phyloP scores from a whole-genome alignment of 345 rosid genomes.

The Limnanthes douglasii region DNA sequence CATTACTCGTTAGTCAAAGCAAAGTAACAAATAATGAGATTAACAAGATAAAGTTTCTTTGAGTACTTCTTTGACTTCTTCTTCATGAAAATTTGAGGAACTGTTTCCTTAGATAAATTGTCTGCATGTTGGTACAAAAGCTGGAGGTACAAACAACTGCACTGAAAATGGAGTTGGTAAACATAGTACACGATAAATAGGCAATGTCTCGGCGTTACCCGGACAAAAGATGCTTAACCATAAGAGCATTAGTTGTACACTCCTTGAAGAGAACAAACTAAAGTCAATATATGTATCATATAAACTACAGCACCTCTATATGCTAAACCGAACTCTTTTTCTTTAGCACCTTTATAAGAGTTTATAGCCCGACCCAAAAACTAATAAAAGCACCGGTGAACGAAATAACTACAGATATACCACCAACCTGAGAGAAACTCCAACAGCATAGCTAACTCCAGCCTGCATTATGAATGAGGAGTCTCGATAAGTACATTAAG shows the following conservation, averaged over 20 bases:
- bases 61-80: slow-evolving; percentile 59
- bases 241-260: too few relatives aligned
- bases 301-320: too few relatives aligned
- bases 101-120: slow-evolving; percentile 47
- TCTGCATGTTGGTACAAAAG: slow-evolving; percentile 66
- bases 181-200: too few relatives aligned
- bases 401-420: not conserved
- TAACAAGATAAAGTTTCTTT: slow-evolving; percentile 1
- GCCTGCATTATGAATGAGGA: slow-evolving; percentile 32
- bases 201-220: too few relatives aligned
- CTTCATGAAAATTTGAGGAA: slow-evolving; percentile 56
- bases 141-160: slow-evolving; percentile 95
- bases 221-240: too few relatives aligned
- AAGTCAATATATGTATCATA: too few relatives aligned
- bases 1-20: not conserved
- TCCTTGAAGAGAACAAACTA: too few relatives aligned
- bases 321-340: too few relatives aligned
- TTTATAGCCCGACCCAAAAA: too few relatives aligned
- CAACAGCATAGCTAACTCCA: slow-evolving; percentile 71
- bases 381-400: not conserved
- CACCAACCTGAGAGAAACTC: slow-evolving; percentile 73
- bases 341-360: too few relatives aligned
- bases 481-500: slow-evolving; percentile 1
- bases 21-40: too few relatives aligned
- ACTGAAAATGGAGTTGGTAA: slow-evolving; percentile 20